Percentiles rank a stretch among this genome's conserved stretches.
These are phyloP conservation scores for Dendrobium catenatum DNA, from an alignment of 106 monocot species.

Conservation along the genomic window DNA sequence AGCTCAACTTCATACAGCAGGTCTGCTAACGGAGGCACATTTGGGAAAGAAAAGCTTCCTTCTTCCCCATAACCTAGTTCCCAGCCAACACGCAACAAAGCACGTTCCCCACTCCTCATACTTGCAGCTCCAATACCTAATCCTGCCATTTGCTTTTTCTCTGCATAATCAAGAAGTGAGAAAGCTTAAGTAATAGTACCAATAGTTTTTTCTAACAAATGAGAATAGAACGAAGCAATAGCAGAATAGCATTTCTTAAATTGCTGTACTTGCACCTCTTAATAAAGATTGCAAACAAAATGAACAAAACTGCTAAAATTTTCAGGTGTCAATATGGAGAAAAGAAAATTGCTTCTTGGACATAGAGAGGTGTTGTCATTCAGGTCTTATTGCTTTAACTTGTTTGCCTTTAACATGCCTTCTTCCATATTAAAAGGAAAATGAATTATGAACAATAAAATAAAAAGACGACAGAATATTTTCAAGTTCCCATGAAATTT, in stretches of 20 bases:
- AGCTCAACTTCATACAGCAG: constrained; percentile 94
- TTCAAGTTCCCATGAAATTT: not conserved
- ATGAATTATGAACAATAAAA: not conserved
- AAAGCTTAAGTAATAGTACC: not conserved
- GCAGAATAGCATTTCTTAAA: not conserved
- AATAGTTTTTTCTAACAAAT: not conserved
- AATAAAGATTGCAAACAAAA: not conserved
- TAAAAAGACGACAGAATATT: not conserved
- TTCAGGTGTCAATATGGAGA: not conserved
- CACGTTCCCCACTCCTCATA: constrained; percentile 90
- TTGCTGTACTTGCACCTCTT: not conserved
- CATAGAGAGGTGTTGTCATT: not conserved
- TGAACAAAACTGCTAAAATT: not conserved
- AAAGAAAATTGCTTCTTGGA: not conserved
- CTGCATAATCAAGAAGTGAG: constrained; percentile 25
- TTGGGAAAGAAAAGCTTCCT: constrained; percentile 96
- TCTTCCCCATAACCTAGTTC: constrained; percentile 93
- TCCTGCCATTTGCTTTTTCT: constrained; percentile 75
- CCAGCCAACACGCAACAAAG: constrained; percentile 82
- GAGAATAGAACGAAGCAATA: not conserved
- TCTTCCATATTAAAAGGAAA: not conserved
- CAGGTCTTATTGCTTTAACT: not conserved
- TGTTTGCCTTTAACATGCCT: not conserved
- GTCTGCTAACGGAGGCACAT: constrained; percentile 84
- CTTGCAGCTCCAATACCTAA: constrained; percentile 76